These are phyloP conservation scores for Aspergillus carbonarius DNA, from an alignment of 2,329 filamentous ascomycete genomes.

Conservation along the genomic window DNA sequence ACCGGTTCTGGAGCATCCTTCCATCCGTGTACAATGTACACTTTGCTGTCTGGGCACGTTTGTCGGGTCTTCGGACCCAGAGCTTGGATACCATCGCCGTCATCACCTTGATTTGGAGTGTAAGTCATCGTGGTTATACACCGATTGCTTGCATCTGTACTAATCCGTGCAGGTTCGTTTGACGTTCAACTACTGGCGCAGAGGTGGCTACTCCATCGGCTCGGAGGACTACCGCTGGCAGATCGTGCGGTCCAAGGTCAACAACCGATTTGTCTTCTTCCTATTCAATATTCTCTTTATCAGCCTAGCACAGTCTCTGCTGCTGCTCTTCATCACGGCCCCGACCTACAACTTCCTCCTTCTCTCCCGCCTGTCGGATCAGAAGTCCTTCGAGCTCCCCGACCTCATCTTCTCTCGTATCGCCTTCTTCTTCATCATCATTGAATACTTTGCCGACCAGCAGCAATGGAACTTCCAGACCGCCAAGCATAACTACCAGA, in stretches of 20 bases:
- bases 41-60: slow-evolving; percentile 76
- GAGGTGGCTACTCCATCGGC: slow-evolving; percentile 83
- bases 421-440: slow-evolving; percentile 58
- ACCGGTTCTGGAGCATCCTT: slow-evolving; percentile 86
- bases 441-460: slow-evolving; percentile 80
- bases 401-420: slow-evolving; percentile 59
- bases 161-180: slow-evolving; percentile 62
- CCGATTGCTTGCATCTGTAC: not conserved
- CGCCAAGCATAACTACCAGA: slow-evolving; percentile 74
- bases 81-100: slow-evolving; percentile 71
- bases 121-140: slow-evolving; percentile 43
- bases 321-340: slow-evolving; percentile 75
- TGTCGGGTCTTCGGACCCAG: slow-evolving; percentile 68
- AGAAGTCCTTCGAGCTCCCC: slow-evolving; percentile 55
- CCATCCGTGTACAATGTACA: slow-evolving; percentile 85
- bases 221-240: slow-evolving; percentile 96
- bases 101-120: slow-evolving; percentile 76
- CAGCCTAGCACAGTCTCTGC: slow-evolving; percentile 73
- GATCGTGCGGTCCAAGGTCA: slow-evolving; percentile 66
- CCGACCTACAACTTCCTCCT: slow-evolving; percentile 84
- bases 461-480: slow-evolving; percentile 90
- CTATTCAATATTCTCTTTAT: slow-evolving; percentile 90
- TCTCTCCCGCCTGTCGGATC: slow-evolving; percentile 61
- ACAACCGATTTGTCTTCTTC: slow-evolving; percentile 75
- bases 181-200: slow-evolving; percentile 96